Percentiles rank a stretch among this genome's conserved stretches.
Evolutionary conservation across 2,329 filamentous ascomycete genomes (phyloP).

Genomic region (Pyricularia sp.): DNA sequence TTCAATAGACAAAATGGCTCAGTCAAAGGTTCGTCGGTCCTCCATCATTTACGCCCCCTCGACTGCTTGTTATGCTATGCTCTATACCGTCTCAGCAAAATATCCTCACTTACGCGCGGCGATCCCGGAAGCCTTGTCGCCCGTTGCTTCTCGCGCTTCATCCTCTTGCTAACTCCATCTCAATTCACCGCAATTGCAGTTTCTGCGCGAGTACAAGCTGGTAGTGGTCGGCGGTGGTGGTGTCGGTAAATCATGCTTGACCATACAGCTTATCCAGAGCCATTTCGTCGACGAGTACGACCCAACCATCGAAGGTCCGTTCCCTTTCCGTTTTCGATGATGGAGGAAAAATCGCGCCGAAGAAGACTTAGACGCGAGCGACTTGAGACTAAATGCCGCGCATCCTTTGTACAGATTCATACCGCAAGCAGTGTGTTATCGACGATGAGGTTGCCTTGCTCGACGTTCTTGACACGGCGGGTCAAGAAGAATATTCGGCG

Average conservation of each 20-base stretch:
- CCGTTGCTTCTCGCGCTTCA: background rate
- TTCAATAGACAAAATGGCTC: background rate
- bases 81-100: background rate
- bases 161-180: conserved; percentile 10
- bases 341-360: background rate
- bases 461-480: conserved; percentile 95
- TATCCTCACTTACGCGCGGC: background rate
- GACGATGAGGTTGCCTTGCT: conserved; percentile 96
- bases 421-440: conserved; percentile 99
- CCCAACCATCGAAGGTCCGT: conserved; percentile 91
- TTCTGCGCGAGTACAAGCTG: conserved; percentile 84
- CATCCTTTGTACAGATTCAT: conserved; percentile 61
- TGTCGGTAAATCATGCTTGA: conserved; percentile 98
- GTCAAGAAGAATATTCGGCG: conserved; percentile 97
- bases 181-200: conserved; percentile 32
- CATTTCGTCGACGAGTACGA: conserved; percentile 99
- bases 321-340: background rate
- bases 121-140: background rate
- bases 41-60: background rate
- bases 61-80: background rate
- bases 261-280: conserved; percentile 88
- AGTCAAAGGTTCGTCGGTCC: conserved; percentile 1
- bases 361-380: background rate
- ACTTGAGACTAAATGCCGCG: background rate
- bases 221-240: conserved; percentile 96